Percentiles rank a stretch among this genome's conserved stretches.
phyloP scores from a whole-genome alignment of 306 rosid genomes.

The Pachyrhizus erosus region DNA sequence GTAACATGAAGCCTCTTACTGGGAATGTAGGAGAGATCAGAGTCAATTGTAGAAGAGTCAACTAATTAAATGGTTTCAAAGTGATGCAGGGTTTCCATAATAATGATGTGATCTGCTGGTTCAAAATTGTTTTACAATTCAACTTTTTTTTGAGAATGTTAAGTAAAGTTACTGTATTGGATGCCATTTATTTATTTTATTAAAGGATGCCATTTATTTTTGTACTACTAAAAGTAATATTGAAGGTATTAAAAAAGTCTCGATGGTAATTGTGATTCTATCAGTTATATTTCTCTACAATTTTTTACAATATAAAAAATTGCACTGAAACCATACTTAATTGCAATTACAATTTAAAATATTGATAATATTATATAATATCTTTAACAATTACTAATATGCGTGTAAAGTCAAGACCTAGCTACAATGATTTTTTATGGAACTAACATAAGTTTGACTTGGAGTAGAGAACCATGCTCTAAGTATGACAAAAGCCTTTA shows the following conservation, averaged over 20 bases:
- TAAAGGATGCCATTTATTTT: neutral
- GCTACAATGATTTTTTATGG: no score
- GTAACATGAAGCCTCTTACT: constrained; percentile 30
- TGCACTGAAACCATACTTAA: no score
- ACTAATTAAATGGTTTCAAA: neutral
- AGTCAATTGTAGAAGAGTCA: constrained; percentile 45
- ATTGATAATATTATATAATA: no score
- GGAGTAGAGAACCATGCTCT: no score
- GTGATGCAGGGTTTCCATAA: constrained; percentile 2
- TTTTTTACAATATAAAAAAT: no score
- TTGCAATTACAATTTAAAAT: no score
- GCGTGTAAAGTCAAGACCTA: no score
- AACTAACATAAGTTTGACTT: no score
- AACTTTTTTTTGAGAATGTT: neutral
- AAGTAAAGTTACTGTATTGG: neutral
- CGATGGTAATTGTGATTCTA: no score
- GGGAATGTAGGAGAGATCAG: constrained; percentile 47
- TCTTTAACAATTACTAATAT: no score
- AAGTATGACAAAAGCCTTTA: no score
- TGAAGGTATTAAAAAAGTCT: neutral
- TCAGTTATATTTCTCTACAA: no score
- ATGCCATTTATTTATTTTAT: neutral
- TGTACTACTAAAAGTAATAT: neutral
- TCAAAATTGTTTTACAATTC: neutral
- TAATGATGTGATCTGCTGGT: neutral